These are phyloP conservation scores for Arbutus unedo DNA, from an alignment of 148 eudicot genomes.

Conservation along the genomic window DNA sequence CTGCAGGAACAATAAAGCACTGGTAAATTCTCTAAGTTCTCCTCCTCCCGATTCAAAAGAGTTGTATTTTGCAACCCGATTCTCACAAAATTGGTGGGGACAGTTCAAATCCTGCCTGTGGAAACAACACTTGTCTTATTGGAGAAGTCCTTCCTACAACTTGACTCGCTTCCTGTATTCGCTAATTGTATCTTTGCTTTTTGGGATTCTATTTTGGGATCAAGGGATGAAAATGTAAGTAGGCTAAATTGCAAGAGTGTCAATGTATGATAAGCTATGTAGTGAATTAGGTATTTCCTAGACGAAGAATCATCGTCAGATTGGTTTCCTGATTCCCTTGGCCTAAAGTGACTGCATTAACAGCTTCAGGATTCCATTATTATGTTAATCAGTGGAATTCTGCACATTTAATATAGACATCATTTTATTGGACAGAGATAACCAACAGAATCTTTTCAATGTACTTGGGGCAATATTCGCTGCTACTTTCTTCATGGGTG, in stretches of 20 bases:
- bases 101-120: conserved; percentile 74
- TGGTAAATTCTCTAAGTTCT: conserved; percentile 38
- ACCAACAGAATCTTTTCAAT: conserved; percentile 60
- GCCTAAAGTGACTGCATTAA: neutral
- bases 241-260: neutral
- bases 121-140: conserved; percentile 53
- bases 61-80: conserved; percentile 50
- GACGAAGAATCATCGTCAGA: neutral
- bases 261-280: neutral
- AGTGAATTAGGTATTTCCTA: neutral
- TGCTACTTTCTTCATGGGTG: conserved; percentile 56
- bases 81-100: conserved; percentile 61
- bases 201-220: conserved; percentile 67
- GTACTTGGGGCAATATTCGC: conserved; percentile 58
- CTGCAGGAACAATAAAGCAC: conserved; percentile 55
- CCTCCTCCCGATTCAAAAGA: conserved; percentile 71
- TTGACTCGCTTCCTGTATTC: conserved; percentile 35
- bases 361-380: neutral
- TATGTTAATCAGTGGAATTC: neutral
- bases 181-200: conserved; percentile 45
- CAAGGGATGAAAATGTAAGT: conserved; percentile 69
- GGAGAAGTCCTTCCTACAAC: conserved; percentile 91
- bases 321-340: neutral
- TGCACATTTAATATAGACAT: neutral
- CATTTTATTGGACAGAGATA: conserved; percentile 43